Conservation (phyloP, 1,284 basidiomycete genomes). For the Phylloboletellus chloephorus region DNA sequence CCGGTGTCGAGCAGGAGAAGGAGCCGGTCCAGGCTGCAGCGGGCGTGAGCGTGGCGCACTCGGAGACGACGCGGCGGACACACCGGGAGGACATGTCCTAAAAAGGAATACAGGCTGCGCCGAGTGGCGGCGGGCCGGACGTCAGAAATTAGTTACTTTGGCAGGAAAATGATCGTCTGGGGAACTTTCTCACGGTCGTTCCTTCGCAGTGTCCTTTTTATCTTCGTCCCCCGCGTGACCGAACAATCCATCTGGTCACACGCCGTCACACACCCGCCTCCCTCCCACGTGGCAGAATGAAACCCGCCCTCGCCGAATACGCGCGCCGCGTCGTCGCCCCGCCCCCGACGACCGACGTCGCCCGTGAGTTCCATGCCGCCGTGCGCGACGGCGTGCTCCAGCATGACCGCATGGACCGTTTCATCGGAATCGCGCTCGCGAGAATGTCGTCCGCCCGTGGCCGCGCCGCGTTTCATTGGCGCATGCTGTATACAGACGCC, state of each 20-base stretch:
- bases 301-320: slow-evolving; percentile 8
- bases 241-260: slow-evolving; percentile 24
- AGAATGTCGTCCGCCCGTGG: slow-evolving; percentile 31
- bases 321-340: too few relatives aligned
- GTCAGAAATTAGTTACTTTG: slow-evolving; percentile 32
- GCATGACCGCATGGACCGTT: slow-evolving; percentile 17
- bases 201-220: slow-evolving; percentile 36
- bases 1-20: slow-evolving; percentile 88
- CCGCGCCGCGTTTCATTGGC: slow-evolving; percentile 39
- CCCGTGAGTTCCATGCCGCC: slow-evolving; percentile 11
- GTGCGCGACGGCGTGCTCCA: too few relatives aligned
- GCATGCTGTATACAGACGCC: slow-evolving; percentile 61
- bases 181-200: slow-evolving; percentile 35
- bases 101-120: slow-evolving; percentile 34
- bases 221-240: slow-evolving; percentile 33
- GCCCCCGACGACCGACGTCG: slow-evolving; percentile 14
- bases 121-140: slow-evolving; percentile 39
- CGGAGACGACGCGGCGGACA: slow-evolving; percentile 19
- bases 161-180: slow-evolving; percentile 38
- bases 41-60: slow-evolving; percentile 13
- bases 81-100: slow-evolving; percentile 66
- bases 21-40: slow-evolving; percentile 79
- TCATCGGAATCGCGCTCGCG: slow-evolving; percentile 35
- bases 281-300: slow-evolving; percentile 12
- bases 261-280: slow-evolving; percentile 21